These are phyloP conservation scores for Galerina marginata DNA, from an alignment of 768 basidiomycete genomes.

Conservation along the genomic window DNA sequence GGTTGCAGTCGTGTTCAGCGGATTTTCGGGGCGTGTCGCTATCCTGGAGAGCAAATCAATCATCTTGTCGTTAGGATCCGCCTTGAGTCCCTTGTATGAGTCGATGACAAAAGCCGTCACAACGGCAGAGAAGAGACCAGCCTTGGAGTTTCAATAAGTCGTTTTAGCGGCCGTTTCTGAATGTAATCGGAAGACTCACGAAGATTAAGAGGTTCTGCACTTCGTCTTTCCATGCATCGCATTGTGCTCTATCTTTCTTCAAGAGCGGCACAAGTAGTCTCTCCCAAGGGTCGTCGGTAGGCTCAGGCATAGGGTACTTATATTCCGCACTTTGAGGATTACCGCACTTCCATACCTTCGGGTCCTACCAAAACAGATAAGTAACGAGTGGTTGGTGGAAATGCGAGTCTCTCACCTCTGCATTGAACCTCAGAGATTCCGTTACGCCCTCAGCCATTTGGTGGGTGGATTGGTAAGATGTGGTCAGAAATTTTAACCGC, in stretches of 20 bases:
- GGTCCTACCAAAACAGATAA: background rate
- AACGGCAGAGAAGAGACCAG: constrained; percentile 29
- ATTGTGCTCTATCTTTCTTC: constrained; percentile 19
- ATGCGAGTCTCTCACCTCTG: background rate
- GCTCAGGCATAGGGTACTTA: constrained; percentile 16
- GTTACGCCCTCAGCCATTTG: no score
- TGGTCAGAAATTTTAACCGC: no score
- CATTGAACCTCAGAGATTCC: constrained; percentile 1
- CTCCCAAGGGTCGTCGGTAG: constrained; percentile 9
- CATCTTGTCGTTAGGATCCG: constrained; percentile 17
- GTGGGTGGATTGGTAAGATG: no score
- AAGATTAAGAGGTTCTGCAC: constrained; percentile 28
- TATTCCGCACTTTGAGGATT: constrained; percentile 12
- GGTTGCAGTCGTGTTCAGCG: background rate
- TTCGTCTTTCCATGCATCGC: constrained; percentile 24
- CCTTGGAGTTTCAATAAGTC: constrained; percentile 14
- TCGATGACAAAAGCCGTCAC: constrained; percentile 21
- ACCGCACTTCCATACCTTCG: constrained; percentile 13
- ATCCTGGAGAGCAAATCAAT: constrained; percentile 18
- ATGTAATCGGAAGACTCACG: constrained; percentile 11
- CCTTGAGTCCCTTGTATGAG: constrained; percentile 22
- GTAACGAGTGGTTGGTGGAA: no score
- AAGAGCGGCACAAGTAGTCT: constrained; percentile 8
- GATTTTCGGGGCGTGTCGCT: background rate
- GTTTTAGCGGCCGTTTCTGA: no score